Conservation (phyloP, 371 early-diverging fungal species). For the Zopfochytrium polystomum region DNA sequence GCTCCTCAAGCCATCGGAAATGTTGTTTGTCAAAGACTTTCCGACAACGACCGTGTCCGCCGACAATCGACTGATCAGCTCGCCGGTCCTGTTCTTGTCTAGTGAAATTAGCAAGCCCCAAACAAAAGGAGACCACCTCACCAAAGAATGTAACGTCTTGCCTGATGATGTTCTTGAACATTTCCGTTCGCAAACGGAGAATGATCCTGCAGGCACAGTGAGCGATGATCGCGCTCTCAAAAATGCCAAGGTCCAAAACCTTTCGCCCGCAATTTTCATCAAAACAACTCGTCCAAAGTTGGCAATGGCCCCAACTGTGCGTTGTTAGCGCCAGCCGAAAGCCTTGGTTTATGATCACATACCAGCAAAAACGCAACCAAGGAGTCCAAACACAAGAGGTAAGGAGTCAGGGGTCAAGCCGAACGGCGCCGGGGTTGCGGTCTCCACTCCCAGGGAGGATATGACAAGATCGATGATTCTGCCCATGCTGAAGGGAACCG, state of each 20-base stretch:
- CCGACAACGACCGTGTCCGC: constrained; percentile 62
- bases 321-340: neutral
- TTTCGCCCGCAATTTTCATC: constrained; percentile 70
- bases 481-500: constrained; percentile 76
- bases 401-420: constrained; percentile 14
- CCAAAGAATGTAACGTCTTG: constrained; percentile 77
- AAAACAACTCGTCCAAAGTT: constrained; percentile 73
- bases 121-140: neutral
- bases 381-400: constrained; percentile 13
- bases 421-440: constrained; percentile 8
- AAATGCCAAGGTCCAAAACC: constrained; percentile 52
- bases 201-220: constrained; percentile 32
- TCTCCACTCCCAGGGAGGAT: constrained; percentile 22
- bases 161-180: constrained; percentile 28
- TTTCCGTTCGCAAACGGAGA: constrained; percentile 18
- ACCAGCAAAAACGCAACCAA: constrained; percentile 22
- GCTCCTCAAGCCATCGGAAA: constrained; percentile 74
- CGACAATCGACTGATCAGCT: constrained; percentile 73
- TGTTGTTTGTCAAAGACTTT: constrained; percentile 72
- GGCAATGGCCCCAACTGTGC: constrained; percentile 62
- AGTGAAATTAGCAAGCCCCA: constrained; percentile 27
- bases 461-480: constrained; percentile 73
- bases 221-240: constrained; percentile 56
- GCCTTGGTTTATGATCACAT: neutral
- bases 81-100: constrained; percentile 67